Conservation (phyloP, 148 eudicot species). For the Heliosperma pusillum region DNA sequence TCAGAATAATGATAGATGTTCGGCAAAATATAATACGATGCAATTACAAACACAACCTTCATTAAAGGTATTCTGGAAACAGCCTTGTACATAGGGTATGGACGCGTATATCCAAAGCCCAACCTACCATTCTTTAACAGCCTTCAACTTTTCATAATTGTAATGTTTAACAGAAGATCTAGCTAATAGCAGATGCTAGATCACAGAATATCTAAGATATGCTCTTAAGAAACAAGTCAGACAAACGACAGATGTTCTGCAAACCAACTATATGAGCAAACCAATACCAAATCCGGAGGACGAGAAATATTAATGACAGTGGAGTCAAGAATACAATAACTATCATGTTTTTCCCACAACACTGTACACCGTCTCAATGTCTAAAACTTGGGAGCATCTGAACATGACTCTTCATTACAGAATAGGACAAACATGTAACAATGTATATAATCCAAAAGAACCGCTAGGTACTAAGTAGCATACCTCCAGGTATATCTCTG, state of each 20-base stretch:
- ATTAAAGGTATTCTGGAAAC: too few species aligned
- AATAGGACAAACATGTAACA: background rate
- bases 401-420: too few species aligned
- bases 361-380: background rate
- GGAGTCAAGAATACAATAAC: background rate
- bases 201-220: background rate
- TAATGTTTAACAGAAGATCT: too few species aligned
- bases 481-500: slow-evolving; percentile 92
- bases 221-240: background rate
- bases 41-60: too few species aligned
- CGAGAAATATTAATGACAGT: background rate
- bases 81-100: too few species aligned
- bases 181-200: too few species aligned
- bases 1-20: too few species aligned
- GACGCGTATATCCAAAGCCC: too few species aligned
- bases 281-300: background rate
- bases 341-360: background rate
- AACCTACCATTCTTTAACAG: too few species aligned
- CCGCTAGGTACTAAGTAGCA: slow-evolving; percentile 4
- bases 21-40: too few species aligned
- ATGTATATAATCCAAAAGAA: background rate
- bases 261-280: background rate
- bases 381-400: background rate
- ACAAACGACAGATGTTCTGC: background rate
- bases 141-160: too few species aligned